Evolutionary conservation across 208 protist genomes (phyloP).

Genomic region (Phytomonas francai): DNA sequence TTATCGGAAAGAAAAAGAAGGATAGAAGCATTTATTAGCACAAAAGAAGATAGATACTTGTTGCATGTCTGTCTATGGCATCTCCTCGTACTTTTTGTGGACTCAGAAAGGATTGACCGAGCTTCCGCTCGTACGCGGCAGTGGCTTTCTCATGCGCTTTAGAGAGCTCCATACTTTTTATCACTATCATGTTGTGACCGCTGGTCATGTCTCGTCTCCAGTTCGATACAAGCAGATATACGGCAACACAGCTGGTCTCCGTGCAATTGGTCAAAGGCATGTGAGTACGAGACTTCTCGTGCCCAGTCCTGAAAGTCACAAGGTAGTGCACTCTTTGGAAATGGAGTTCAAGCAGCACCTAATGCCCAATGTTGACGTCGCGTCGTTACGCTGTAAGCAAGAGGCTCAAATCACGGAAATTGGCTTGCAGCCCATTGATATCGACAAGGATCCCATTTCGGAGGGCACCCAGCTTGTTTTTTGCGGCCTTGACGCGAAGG

Average conservation of each 20-base stretch:
- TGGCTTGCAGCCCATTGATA: constrained; percentile 35
- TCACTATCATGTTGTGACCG: constrained; percentile 73
- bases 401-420: constrained; percentile 29
- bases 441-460: constrained; percentile 58
- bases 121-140: constrained; percentile 76
- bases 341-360: constrained; percentile 54
- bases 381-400: constrained; percentile 38
- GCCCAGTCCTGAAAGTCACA: constrained; percentile 20
- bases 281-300: constrained; percentile 60
- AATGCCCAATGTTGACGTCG: constrained; percentile 73
- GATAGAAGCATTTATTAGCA: not conserved
- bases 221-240: constrained; percentile 56
- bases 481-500: constrained; percentile 39
- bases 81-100: constrained; percentile 87
- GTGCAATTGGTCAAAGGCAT: constrained; percentile 82
- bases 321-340: constrained; percentile 30
- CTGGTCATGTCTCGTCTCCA: constrained; percentile 76
- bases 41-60: not conserved
- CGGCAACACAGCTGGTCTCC: constrained; percentile 55
- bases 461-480: constrained; percentile 57
- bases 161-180: constrained; percentile 65
- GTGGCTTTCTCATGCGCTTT: constrained; percentile 73
- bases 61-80: constrained; percentile 57
- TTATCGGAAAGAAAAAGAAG: not conserved
- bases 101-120: constrained; percentile 81